Percentiles rank a stretch among this genome's conserved stretches.
phyloP scores from a whole-genome alignment of 768 basidiomycete species.

The Lactarius sp. region DNA sequence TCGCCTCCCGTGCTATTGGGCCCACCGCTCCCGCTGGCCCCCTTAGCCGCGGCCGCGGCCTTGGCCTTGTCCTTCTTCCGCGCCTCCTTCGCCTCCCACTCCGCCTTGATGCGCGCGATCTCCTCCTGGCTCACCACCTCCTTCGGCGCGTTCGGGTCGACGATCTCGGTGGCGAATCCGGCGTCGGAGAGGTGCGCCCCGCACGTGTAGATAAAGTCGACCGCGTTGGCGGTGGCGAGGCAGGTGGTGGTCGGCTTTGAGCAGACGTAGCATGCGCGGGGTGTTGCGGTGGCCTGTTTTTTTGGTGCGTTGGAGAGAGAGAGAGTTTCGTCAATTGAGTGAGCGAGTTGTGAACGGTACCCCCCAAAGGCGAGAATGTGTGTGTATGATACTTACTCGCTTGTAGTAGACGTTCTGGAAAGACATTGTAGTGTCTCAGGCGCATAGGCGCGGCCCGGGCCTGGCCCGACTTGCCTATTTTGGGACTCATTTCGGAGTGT shows the following conservation, averaged over 20 bases:
- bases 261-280: slow-evolving; percentile 76
- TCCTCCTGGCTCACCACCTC: slow-evolving; percentile 56
- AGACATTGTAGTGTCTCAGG: slow-evolving; percentile 43
- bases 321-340: too few species aligned
- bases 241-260: slow-evolving; percentile 77
- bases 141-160: slow-evolving; percentile 36
- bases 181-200: slow-evolving; percentile 72
- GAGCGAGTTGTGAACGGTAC: too few species aligned
- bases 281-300: slow-evolving; percentile 66
- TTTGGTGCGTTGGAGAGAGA: neutral
- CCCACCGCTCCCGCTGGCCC: slow-evolving; percentile 24
- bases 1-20: slow-evolving; percentile 34
- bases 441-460: neutral
- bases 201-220: slow-evolving; percentile 87
- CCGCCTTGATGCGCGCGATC: slow-evolving; percentile 69
- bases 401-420: slow-evolving; percentile 88
- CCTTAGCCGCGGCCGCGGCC: slow-evolving; percentile 35
- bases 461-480: too few species aligned
- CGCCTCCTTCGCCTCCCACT: slow-evolving; percentile 74
- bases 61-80: slow-evolving; percentile 48
- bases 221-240: slow-evolving; percentile 74
- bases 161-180: slow-evolving; percentile 61
- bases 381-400: slow-evolving; percentile 50
- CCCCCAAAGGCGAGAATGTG: too few species aligned
- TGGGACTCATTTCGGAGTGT: too few species aligned